Evolutionary conservation across 75 land plant genomes (phyloP).

Genomic region (Chamaecyparis obtusa): DNA sequence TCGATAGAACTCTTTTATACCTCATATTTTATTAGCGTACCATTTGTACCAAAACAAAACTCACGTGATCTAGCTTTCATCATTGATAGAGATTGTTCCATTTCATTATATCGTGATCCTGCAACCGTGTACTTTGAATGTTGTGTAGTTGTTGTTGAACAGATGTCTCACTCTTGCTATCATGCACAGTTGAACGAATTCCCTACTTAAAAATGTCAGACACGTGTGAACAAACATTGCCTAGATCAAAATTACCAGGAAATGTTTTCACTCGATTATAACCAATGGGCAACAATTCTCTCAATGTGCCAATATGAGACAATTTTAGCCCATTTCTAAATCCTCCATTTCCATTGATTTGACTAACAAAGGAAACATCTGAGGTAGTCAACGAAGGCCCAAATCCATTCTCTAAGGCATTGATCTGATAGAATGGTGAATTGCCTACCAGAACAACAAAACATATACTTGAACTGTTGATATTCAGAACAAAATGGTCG

Average conservation of each 20-base stretch:
- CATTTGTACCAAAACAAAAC: constrained; percentile 40
- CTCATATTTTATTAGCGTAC: too few relatives aligned
- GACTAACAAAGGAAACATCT: constrained; percentile 6
- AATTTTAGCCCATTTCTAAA: constrained; percentile 12
- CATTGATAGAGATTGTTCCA: background rate
- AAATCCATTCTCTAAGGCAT: constrained; percentile 11
- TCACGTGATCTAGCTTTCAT: constrained; percentile 30
- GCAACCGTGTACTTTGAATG: background rate
- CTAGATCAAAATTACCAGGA: constrained; percentile 20
- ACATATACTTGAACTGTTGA: constrained; percentile 20
- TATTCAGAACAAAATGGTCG: constrained; percentile 27
- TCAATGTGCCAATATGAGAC: constrained; percentile 17
- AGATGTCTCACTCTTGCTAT: constrained; percentile 13
- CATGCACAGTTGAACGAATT: constrained; percentile 10
- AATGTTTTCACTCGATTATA: constrained; percentile 9
- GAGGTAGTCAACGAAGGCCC: constrained; percentile 22
- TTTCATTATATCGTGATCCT: background rate
- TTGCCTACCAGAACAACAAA: constrained; percentile 9
- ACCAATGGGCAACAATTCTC: constrained; percentile 7
- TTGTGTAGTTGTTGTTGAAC: constrained; percentile 13
- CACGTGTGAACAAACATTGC: constrained; percentile 13
- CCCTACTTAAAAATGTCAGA: constrained; percentile 17
- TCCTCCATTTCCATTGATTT: constrained; percentile 10
- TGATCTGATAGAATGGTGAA: constrained; percentile 18
- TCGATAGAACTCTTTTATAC: too few relatives aligned